Conservation (phyloP, 768 basidiomycete genomes). For the Tricholoma matsutake region DNA sequence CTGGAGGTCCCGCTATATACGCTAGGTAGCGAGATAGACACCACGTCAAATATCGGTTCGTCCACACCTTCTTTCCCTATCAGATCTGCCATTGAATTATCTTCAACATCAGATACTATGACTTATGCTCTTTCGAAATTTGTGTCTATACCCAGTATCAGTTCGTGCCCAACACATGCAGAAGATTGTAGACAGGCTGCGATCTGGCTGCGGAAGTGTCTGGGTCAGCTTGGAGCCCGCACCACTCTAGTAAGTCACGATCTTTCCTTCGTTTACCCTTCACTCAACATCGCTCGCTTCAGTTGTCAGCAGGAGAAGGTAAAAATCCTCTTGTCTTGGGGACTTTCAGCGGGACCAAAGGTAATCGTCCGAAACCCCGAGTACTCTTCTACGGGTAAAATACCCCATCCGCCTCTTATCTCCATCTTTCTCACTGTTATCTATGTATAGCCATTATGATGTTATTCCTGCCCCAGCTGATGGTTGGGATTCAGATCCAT, state of each 20-base stretch:
- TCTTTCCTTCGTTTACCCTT: neutral
- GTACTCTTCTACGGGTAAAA: slow-evolving; percentile 87
- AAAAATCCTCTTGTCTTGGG: slow-evolving; percentile 88
- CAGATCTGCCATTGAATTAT: neutral
- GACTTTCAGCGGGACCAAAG: slow-evolving; percentile 73
- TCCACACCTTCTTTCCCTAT: neutral
- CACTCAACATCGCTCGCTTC: neutral
- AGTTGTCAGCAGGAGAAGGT: slow-evolving; percentile 77
- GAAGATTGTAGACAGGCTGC: slow-evolving; percentile 95
- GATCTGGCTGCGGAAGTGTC: slow-evolving; percentile 86
- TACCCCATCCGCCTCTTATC: neutral
- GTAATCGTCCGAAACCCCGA: slow-evolving; percentile 57
- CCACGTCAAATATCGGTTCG: slow-evolving; percentile 8
- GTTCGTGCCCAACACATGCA: slow-evolving; percentile 57
- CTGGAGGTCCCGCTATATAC: slow-evolving; percentile 10
- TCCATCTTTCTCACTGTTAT: neutral
- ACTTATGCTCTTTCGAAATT: slow-evolving; percentile 81
- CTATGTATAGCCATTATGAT: slow-evolving; percentile 77
- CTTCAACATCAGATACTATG: slow-evolving; percentile 54
- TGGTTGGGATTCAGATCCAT: slow-evolving; percentile 85
- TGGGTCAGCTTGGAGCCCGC: slow-evolving; percentile 85
- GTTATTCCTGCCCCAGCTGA: slow-evolving; percentile 79
- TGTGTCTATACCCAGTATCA: slow-evolving; percentile 84
- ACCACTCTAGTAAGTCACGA: slow-evolving; percentile 59
- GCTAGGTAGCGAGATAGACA: neutral